Conservation (phyloP, 2,329 filamentous ascomycete species). For the Fusarium palustre region DNA sequence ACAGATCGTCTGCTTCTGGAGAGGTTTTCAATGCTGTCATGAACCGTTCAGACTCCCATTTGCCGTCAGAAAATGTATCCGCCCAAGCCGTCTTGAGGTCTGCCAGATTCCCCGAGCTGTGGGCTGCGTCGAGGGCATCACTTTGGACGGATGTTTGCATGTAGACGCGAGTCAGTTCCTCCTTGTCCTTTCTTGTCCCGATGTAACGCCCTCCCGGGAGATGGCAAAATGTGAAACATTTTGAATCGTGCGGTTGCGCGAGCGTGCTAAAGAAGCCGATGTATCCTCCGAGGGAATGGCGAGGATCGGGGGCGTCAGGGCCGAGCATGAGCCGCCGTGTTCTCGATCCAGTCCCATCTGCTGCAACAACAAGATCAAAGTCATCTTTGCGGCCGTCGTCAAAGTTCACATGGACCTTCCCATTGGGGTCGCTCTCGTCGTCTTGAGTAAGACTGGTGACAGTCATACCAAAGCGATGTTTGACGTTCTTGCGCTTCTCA, state of each 20-base stretch:
- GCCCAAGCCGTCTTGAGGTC: slow-evolving; percentile 16
- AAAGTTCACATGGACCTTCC: slow-evolving; percentile 11
- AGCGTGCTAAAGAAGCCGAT: slow-evolving; percentile 28
- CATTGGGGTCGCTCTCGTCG: slow-evolving; percentile 6
- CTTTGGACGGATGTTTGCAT: background rate
- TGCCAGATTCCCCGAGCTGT: slow-evolving; percentile 12
- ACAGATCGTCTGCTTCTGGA: slow-evolving; percentile 9
- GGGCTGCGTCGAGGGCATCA: slow-evolving; percentile 2
- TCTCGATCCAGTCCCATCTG: slow-evolving; percentile 22
- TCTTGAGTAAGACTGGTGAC: slow-evolving; percentile 13
- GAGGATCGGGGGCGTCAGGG: slow-evolving; percentile 19
- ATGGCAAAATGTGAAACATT: slow-evolving; percentile 15
- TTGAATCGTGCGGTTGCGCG: background rate
- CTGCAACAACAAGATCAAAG: slow-evolving; percentile 15
- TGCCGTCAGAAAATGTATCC: background rate
- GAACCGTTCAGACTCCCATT: slow-evolving; percentile 15
- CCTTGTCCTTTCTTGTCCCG: background rate
- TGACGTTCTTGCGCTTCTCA: slow-evolving; percentile 1
- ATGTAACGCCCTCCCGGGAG: slow-evolving; percentile 1
- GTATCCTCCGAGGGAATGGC: slow-evolving; percentile 28
- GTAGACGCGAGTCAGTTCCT: slow-evolving; percentile 10
- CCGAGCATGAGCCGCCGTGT: slow-evolving; percentile 31
- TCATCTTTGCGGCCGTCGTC: slow-evolving; percentile 6
- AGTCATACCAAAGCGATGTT: slow-evolving; percentile 2
- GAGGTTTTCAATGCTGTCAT: slow-evolving; percentile 7